Percentiles rank a stretch among this genome's conserved stretches.
Conservation (phyloP, 2,329 filamentous ascomycete species). For the Endothia cerciana region DNA sequence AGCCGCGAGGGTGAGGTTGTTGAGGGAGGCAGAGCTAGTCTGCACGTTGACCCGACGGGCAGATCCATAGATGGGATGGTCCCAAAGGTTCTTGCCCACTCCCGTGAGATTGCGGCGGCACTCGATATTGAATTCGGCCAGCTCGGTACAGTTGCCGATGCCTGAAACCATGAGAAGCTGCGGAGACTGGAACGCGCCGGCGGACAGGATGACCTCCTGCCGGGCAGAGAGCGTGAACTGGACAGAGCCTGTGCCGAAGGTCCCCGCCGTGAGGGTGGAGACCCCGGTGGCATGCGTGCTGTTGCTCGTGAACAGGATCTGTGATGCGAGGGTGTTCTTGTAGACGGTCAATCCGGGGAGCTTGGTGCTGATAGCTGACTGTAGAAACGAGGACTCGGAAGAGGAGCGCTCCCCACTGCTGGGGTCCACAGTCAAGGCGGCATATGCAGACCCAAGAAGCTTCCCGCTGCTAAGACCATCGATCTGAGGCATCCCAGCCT, state of each 20-base stretch:
- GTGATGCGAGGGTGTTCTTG: conserved; percentile 6
- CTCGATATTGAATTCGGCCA: conserved; percentile 38
- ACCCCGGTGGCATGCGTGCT: conserved; percentile 17
- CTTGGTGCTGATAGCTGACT: conserved; percentile 31
- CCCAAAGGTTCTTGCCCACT: conserved; percentile 31
- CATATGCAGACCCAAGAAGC: conserved; percentile 20
- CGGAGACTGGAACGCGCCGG: conserved; percentile 46
- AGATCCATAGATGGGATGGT: conserved; percentile 20
- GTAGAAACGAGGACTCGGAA: conserved; percentile 22
- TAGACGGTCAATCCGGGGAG: conserved; percentile 29
- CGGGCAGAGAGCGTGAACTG: conserved; percentile 20
- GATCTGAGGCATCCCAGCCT: conserved; percentile 21
- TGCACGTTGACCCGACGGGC: conserved; percentile 15
- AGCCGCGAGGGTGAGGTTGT: conserved; percentile 9
- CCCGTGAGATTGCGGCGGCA: conserved; percentile 34
- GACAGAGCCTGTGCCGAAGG: conserved; percentile 18
- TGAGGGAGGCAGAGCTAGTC: conserved; percentile 13
- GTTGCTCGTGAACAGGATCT: conserved; percentile 9
- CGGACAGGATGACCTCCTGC: conserved; percentile 47
- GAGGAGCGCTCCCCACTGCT: conserved; percentile 17
- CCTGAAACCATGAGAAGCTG: conserved; percentile 42
- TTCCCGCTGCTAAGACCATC: conserved; percentile 21
- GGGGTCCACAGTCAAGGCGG: conserved; percentile 20
- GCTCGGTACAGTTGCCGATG: conserved; percentile 37
- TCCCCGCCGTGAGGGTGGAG: conserved; percentile 17